These are phyloP conservation scores for Rhizopus stolonifer DNA, from an alignment of 371 early-diverging fungal species.

Conservation along the genomic window DNA sequence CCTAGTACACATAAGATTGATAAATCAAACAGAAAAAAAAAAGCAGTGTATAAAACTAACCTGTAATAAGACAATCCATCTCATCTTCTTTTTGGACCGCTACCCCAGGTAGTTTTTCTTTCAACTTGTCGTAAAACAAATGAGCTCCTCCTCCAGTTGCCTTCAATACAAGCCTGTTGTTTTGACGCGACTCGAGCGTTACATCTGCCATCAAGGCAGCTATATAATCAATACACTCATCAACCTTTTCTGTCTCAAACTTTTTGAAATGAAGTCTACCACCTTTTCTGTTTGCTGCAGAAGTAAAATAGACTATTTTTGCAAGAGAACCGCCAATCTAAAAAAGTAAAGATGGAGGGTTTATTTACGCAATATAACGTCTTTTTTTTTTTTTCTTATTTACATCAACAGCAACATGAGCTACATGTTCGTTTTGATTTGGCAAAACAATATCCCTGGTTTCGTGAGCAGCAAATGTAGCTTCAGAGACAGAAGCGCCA, in stretches of 20 bases:
- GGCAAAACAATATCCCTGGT: slow-evolving; percentile 85
- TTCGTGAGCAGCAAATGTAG: slow-evolving; percentile 50
- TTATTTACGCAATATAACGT: neutral
- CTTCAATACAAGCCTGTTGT: slow-evolving; percentile 52
- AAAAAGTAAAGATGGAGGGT: neutral
- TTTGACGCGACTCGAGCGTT: slow-evolving; percentile 30
- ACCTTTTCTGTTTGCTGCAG: slow-evolving; percentile 59
- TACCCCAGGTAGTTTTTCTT: slow-evolving; percentile 53
- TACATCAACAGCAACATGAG: slow-evolving; percentile 93
- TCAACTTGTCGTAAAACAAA: slow-evolving; percentile 63
- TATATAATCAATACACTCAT: slow-evolving; percentile 87
- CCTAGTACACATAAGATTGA: slow-evolving; percentile 41
- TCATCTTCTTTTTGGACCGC: slow-evolving; percentile 81
- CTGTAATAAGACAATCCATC: slow-evolving; percentile 83
- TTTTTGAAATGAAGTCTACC: slow-evolving; percentile 92
- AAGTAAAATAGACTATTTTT: slow-evolving; percentile 89
- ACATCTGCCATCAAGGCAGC: slow-evolving; percentile 63
- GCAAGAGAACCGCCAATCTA: slow-evolving; percentile 93
- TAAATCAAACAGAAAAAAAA: neutral
- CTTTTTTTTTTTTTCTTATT: slow-evolving; percentile 6
- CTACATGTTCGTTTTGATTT: slow-evolving; percentile 80
- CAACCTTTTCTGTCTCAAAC: slow-evolving; percentile 91
- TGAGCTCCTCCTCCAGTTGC: slow-evolving; percentile 92
- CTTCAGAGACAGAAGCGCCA: slow-evolving; percentile 72
- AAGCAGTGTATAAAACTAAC: slow-evolving; percentile 25